Base-by-base conservation (phyloP, 495 filamentous ascomycete species). In the Neurospora sp. region DNA sequence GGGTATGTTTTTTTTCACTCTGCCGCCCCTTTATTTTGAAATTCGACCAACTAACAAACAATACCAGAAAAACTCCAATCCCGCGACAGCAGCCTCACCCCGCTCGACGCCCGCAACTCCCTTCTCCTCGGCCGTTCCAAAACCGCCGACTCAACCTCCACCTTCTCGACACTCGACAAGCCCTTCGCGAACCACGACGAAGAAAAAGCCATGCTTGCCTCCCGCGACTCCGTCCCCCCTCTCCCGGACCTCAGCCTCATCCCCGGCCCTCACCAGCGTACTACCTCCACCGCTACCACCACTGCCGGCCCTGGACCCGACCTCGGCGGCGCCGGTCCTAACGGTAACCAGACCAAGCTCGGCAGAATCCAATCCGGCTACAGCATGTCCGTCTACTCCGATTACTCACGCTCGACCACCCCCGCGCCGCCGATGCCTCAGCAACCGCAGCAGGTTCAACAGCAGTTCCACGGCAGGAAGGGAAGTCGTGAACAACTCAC, bases 31-130 rank as follows among this genome's bases (percentile, higher is more conserved):
- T 7, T 18, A 38, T 38, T 31, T 59, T 38, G 16, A 16, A 4
- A 42, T 2, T 18, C 6, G 14, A 16, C 12, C 48, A 71, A 71
- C 79, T 80, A 59, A 79, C 74, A 8, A 8, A 31, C 31, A 27
- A 27, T 9, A 27, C 31, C 37, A 92, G 94, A 97, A 82, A 96
- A 97, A 86, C 79, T 89, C 44, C 90, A 91, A 72, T 93, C 96
- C 77, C 85, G 93, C 44, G 94, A 97, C 81, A 90, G 91, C 81
- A 90, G 91, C 73, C 89, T 98, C 44, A 98, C 96, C 5, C 92
- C 96, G 12, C 85, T 99, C 39, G 94, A 95, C 77, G 91, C 95
- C 0, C 92, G 94, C 74, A 97, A 97, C 80, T 96, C 94, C 14
- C 88, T 99, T 9, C 89, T 99, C 54, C 91, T 94, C 44, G 81